Percentiles rank a stretch among this genome's conserved stretches.
Conservation (phyloP, 2,329 filamentous ascomycete species). For the Hypoxylon sp. region DNA sequence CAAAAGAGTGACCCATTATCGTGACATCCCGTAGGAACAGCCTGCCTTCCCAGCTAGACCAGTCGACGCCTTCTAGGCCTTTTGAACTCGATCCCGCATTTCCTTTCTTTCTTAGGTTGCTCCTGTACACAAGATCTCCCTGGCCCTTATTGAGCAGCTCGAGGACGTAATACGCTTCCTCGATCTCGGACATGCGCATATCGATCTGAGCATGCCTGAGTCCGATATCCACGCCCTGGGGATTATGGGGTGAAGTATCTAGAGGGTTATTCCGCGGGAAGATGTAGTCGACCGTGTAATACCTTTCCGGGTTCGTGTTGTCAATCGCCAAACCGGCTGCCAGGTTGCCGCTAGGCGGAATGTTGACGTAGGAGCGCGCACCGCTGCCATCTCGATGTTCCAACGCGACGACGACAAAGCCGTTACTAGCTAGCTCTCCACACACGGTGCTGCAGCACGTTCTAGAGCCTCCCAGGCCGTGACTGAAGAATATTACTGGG, state of each 20-base stretch:
- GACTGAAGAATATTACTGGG: conserved; percentile 71
- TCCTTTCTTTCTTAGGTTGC: conserved; percentile 65
- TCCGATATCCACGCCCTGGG: conserved; percentile 65
- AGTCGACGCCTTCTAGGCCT: conserved; percentile 63
- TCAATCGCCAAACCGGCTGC: conserved; percentile 43
- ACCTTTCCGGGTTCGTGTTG: conserved; percentile 48
- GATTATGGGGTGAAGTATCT: conserved; percentile 62
- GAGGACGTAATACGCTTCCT: conserved; percentile 67
- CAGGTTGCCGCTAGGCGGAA: conserved; percentile 52
- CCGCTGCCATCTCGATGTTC: conserved; percentile 72
- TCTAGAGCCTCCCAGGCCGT: conserved; percentile 69
- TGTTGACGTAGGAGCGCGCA: conserved; percentile 67
- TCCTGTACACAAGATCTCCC: conserved; percentile 57
- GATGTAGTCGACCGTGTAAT: conserved; percentile 67
- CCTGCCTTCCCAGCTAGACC: conserved; percentile 63
- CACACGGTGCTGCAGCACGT: conserved; percentile 70
- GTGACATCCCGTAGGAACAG: conserved; percentile 66
- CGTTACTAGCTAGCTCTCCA: conserved; percentile 71
- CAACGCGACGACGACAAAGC: conserved; percentile 69
- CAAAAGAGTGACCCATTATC: conserved; percentile 71
- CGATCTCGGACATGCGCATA: conserved; percentile 68
- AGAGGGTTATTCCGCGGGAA: conserved; percentile 63
- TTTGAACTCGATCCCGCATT: conserved; percentile 65
- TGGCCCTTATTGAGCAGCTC: conserved; percentile 61
- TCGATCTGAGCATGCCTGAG: conserved; percentile 69